Evolutionary conservation across 2,329 filamentous ascomycete species (phyloP).

Genomic region (Pestalotiopsis sp.): DNA sequence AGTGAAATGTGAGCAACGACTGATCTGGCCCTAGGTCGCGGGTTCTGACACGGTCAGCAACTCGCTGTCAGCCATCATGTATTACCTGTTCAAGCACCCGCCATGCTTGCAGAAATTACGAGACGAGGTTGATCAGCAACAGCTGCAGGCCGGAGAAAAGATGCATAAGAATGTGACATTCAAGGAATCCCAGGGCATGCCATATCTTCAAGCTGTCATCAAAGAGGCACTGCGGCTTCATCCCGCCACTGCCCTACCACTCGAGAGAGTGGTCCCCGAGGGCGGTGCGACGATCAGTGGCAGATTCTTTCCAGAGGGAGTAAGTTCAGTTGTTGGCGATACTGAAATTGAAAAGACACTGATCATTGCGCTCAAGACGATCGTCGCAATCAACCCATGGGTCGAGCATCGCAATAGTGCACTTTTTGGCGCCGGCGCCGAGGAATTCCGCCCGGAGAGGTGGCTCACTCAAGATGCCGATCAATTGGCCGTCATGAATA

Average conservation of each 20-base stretch:
- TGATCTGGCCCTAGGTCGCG: slow-evolving; percentile 28
- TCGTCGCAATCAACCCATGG: slow-evolving; percentile 39
- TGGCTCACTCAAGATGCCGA: slow-evolving; percentile 36
- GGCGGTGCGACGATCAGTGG: slow-evolving; percentile 28
- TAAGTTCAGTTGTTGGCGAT: slow-evolving; percentile 2
- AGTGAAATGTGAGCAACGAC: slow-evolving; percentile 47
- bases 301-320: slow-evolving; percentile 29
- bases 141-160: slow-evolving; percentile 12
- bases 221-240: slow-evolving; percentile 48
- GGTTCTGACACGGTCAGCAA: slow-evolving; percentile 39
- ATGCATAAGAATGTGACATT: slow-evolving; percentile 21
- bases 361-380: slow-evolving; percentile 18
- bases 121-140: slow-evolving; percentile 25
- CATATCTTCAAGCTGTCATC: slow-evolving; percentile 55
- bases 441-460: slow-evolving; percentile 40
- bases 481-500: slow-evolving; percentile 27
- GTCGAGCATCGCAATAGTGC: slow-evolving; percentile 33
- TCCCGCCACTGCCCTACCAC: slow-evolving; percentile 28
- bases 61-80: slow-evolving; percentile 30
- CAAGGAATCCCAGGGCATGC: slow-evolving; percentile 30
- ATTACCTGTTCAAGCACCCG: slow-evolving; percentile 24
- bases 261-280: slow-evolving; percentile 24
- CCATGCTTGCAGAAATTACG: slow-evolving; percentile 14
- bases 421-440: slow-evolving; percentile 34
- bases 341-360: too few relatives aligned